phyloP scores from a whole-genome alignment of 768 basidiomycete species.

The Vararia minispora region DNA sequence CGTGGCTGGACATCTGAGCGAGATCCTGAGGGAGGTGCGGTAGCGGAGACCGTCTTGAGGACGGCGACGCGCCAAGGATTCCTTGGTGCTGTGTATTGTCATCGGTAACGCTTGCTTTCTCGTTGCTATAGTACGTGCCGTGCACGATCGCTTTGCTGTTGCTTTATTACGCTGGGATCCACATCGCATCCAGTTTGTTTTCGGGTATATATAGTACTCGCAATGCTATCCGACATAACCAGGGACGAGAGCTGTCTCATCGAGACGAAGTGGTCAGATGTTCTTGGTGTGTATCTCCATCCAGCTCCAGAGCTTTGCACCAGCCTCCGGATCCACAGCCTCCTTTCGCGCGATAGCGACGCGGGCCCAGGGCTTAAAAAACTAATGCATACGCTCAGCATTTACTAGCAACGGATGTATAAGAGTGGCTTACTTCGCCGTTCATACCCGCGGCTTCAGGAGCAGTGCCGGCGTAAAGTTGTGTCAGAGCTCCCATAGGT shows the following conservation, averaged over 20 bases:
- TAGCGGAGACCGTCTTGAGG: too few species aligned
- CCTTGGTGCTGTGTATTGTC: too few species aligned
- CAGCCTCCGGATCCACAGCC: constrained; percentile 7
- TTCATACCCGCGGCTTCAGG: constrained; percentile 16
- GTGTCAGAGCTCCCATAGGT: constrained; percentile 20
- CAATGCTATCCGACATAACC: too few species aligned
- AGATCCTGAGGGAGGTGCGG: constrained; percentile 9
- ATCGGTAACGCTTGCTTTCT: too few species aligned
- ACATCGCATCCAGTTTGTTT: too few species aligned
- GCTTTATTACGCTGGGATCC: too few species aligned
- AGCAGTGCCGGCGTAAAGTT: constrained; percentile 21
- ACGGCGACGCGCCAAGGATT: too few species aligned
- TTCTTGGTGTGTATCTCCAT: constrained; percentile 14
- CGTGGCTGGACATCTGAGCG: constrained; percentile 36
- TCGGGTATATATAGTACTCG: too few species aligned
- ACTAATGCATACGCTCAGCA: constrained; percentile 2
- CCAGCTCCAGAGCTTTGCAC: constrained; percentile 15
- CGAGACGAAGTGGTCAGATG: too few species aligned
- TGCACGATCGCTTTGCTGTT: too few species aligned
- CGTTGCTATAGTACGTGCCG: too few species aligned
- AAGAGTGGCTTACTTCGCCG: constrained; percentile 16
- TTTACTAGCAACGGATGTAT: neutral
- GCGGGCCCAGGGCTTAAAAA: constrained; percentile 10
- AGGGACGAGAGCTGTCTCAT: too few species aligned
- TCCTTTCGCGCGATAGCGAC: constrained; percentile 2